Evolutionary conservation across 768 basidiomycete genomes (phyloP).

Genomic region (Leccinum fibrillosum): DNA sequence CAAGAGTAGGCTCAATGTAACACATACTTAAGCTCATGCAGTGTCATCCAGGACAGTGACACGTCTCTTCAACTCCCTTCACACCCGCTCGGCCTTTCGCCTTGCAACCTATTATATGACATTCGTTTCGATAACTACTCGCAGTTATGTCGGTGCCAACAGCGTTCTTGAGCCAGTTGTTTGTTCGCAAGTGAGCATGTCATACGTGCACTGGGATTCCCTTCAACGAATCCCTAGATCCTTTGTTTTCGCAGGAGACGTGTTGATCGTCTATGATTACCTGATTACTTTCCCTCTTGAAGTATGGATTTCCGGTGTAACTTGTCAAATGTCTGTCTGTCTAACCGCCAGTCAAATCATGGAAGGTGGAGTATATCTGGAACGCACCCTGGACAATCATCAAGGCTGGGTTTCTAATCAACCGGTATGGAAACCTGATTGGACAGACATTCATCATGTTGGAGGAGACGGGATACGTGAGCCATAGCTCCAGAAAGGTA

Average conservation of each 20-base stretch:
- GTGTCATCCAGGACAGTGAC: neutral
- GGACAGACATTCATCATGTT: constrained; percentile 9
- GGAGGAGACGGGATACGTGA: constrained; percentile 1
- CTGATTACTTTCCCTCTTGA: constrained; percentile 10
- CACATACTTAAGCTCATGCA: neutral
- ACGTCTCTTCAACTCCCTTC: neutral
- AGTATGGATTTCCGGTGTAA: neutral
- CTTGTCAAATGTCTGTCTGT: neutral
- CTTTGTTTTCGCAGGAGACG: neutral
- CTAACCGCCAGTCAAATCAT: neutral
- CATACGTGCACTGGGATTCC: neutral
- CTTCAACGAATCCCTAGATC: neutral
- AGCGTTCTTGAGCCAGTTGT: neutral
- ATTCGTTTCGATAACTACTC: neutral
- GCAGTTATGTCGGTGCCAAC: neutral
- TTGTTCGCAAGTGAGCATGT: neutral
- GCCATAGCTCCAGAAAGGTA: constrained; percentile 1
- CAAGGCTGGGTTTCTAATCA: constrained; percentile 14
- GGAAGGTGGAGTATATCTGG: constrained; percentile 16
- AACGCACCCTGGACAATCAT: constrained; percentile 6
- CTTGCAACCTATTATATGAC: neutral
- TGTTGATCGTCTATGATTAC: constrained; percentile 10
- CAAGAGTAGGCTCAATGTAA: neutral
- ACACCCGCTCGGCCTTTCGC: neutral
- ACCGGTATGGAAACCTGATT: constrained; percentile 18